phyloP scores from a whole-genome alignment of 495 filamentous ascomycete genomes.

The Penicillium goetzii region DNA sequence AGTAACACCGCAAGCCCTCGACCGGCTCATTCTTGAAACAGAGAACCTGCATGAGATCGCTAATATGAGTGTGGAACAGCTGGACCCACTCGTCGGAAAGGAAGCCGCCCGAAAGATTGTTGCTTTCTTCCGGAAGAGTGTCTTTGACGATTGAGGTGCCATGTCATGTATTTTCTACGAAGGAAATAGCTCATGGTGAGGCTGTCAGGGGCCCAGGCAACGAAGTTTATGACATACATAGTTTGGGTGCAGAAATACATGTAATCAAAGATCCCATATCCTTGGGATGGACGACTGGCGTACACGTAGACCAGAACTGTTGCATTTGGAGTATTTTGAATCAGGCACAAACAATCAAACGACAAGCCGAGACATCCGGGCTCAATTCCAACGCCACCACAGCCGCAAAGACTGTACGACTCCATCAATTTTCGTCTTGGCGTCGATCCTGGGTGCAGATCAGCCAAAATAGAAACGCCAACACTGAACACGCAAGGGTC shows the following conservation, averaged over 20 bases:
- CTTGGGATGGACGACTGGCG: not conserved
- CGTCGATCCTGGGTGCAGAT: conserved; percentile 26
- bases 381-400: conserved; percentile 6
- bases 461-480: conserved; percentile 26
- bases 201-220: not conserved
- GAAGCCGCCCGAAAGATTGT: conserved; percentile 79
- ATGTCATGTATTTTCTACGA: not conserved
- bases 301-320: not conserved
- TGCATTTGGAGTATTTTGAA: not conserved
- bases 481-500: conserved; percentile 35
- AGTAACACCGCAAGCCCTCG: conserved; percentile 75
- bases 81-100: conserved; percentile 73
- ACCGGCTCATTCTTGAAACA: conserved; percentile 68
- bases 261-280: not conserved
- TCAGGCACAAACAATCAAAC: conserved; percentile 1
- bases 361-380: conserved; percentile 16
- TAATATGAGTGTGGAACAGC: conserved; percentile 78
- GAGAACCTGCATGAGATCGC: conserved; percentile 81
- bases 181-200: not conserved
- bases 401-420: conserved; percentile 9
- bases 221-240: not conserved
- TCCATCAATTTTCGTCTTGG: conserved; percentile 26
- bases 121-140: conserved; percentile 82
- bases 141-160: conserved; percentile 55
- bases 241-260: not conserved